These are phyloP conservation scores for Kuraishia capsulata DNA, from an alignment of 805 yeast species.

Conservation along the genomic window DNA sequence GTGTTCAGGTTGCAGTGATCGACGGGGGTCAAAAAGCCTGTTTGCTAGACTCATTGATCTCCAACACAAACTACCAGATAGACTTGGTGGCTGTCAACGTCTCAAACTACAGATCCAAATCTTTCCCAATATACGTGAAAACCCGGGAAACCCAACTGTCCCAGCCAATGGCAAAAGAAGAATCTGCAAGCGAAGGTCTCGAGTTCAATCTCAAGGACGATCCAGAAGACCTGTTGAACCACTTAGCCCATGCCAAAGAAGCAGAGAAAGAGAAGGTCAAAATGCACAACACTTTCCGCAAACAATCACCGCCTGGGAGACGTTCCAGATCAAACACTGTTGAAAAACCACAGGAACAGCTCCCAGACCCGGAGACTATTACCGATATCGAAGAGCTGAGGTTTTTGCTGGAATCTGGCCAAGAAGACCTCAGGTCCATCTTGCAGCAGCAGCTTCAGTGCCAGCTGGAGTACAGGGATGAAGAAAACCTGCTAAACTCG, in stretches of 20 bases:
- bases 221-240: conserved; percentile 26
- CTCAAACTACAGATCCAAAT: conserved; percentile 29
- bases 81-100: conserved; percentile 33
- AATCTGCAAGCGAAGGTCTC: conserved; percentile 5
- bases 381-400: conserved; percentile 33
- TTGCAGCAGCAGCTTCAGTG: conserved; percentile 22
- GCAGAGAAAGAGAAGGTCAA: conserved; percentile 20
- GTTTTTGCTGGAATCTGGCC: conserved; percentile 29
- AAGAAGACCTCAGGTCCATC: conserved; percentile 28
- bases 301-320: conserved; percentile 14
- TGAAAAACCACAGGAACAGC: conserved; percentile 13
- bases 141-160: conserved; percentile 17
- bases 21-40: conserved; percentile 27
- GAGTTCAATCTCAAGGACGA: conserved; percentile 20
- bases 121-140: conserved; percentile 29
- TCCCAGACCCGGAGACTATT: conserved; percentile 10
- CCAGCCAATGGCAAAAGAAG: not conserved
- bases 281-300: conserved; percentile 18
- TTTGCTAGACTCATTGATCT: conserved; percentile 20
- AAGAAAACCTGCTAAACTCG: conserved; percentile 21
- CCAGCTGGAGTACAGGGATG: conserved; percentile 27
- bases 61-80: conserved; percentile 29
- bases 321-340: conserved; percentile 28
- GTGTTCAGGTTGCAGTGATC: conserved; percentile 22
- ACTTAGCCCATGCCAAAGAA: conserved; percentile 19